Evolutionary conservation across 495 filamentous ascomycete genomes (phyloP).

Genomic region (Cenococcum geophilum): DNA sequence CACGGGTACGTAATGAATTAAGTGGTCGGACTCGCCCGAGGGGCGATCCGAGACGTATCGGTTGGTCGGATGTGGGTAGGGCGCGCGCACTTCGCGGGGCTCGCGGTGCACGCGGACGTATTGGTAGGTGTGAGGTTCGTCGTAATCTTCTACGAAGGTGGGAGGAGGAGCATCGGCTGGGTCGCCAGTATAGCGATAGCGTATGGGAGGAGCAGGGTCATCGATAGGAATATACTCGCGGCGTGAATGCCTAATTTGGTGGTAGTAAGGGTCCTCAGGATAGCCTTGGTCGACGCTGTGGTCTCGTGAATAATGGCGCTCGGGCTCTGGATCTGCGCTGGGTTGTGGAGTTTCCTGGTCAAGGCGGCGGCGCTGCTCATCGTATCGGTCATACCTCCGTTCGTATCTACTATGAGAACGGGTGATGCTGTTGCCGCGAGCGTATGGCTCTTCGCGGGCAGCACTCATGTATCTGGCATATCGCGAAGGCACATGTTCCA

Average conservation of each 20-base stretch:
- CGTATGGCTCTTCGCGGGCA: conserved; percentile 25
- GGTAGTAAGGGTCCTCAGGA: conserved; percentile 18
- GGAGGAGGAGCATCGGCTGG: conserved; percentile 16
- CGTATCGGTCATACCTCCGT: conserved; percentile 23
- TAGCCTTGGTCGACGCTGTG: conserved; percentile 20
- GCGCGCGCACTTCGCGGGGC: conserved; percentile 7
- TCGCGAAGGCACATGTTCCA: conserved; percentile 21
- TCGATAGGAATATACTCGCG: conserved; percentile 24
- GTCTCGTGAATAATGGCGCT: conserved; percentile 22
- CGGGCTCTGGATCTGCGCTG: conserved; percentile 14
- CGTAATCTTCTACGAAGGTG: conserved; percentile 21
- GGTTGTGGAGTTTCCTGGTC: conserved; percentile 28
- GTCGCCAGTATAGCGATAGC: conserved; percentile 14
- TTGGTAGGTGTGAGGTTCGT: conserved; percentile 17
- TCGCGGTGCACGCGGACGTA: conserved; percentile 23
- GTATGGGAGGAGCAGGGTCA: conserved; percentile 13
- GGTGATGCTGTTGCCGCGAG: conserved; percentile 17
- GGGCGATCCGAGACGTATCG: conserved; percentile 8
- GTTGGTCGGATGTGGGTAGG: neutral
- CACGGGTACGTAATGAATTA: conserved; percentile 12
- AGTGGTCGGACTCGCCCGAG: neutral
- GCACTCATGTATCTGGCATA: conserved; percentile 27
- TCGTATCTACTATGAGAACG: conserved; percentile 19
- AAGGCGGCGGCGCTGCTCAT: conserved; percentile 23
- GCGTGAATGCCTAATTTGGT: neutral